Conservation (phyloP, 2,329 filamentous ascomycete genomes). For the Coniochaeta ligniaria region DNA sequence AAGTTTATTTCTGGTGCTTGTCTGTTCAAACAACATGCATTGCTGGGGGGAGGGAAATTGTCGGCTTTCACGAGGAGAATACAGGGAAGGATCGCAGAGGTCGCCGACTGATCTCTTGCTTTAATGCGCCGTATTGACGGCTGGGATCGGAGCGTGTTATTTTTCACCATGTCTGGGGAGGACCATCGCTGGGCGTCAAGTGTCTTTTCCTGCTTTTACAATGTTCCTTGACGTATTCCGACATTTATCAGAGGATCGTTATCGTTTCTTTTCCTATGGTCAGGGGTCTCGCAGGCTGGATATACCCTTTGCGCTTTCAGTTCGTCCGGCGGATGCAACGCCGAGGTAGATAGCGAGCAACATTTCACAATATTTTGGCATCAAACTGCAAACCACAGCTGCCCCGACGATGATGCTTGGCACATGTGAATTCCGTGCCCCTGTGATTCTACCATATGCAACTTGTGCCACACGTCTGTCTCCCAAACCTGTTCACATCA, state of each 20-base stretch:
- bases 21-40: slow-evolving; percentile 1
- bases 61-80: neutral
- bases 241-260: slow-evolving; percentile 2
- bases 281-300: slow-evolving; percentile 15
- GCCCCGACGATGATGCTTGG: neutral
- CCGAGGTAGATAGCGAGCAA: neutral
- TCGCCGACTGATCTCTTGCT: neutral
- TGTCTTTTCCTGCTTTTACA: neutral
- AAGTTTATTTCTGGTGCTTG: neutral
- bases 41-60: neutral
- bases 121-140: neutral
- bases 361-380: neutral
- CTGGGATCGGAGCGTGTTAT: neutral
- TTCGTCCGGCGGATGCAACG: neutral
- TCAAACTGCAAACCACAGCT: neutral
- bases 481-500: neutral
- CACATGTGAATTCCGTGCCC: too few relatives aligned
- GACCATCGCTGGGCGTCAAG: slow-evolving; percentile 3
- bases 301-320: slow-evolving; percentile 13
- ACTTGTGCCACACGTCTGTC: neutral
- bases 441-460: too few relatives aligned
- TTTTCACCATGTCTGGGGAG: neutral
- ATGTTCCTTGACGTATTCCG: neutral
- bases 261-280: slow-evolving; percentile 4
- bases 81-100: neutral